These are phyloP conservation scores for Elaeagnus macrophylla DNA, from an alignment of 306 rosid species.

Conservation along the genomic window DNA sequence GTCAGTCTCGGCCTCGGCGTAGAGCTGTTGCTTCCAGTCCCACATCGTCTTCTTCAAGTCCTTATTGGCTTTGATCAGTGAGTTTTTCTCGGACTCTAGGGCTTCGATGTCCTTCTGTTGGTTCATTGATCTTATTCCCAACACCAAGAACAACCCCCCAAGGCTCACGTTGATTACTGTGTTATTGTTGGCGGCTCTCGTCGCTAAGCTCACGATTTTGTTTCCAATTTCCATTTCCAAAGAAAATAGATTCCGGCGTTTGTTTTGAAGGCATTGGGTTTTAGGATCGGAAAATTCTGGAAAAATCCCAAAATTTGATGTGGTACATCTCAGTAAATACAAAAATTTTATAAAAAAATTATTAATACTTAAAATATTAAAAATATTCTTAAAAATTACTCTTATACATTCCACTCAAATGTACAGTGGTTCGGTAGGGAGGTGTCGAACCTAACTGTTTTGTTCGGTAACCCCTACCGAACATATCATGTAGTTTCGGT, in stretches of 20 bases:
- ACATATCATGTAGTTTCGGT: too few species aligned
- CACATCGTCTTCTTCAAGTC: conserved; percentile 53
- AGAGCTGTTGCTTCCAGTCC: conserved; percentile 83
- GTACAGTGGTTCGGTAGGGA: too few species aligned
- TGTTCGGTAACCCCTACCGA: too few species aligned
- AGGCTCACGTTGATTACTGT: conserved; percentile 45
- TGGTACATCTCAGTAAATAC: too few species aligned
- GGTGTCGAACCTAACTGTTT: too few species aligned
- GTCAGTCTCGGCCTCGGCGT: conserved; percentile 44
- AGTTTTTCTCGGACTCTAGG: conserved; percentile 59
- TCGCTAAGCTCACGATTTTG: conserved; percentile 30
- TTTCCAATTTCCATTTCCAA: conserved; percentile 44
- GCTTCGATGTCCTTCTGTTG: conserved; percentile 59
- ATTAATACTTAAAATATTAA: too few species aligned
- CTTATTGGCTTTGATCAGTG: conserved; percentile 56
- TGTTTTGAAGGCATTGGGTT: background rate
- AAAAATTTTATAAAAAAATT: too few species aligned
- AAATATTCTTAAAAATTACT: too few species aligned
- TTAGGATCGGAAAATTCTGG: too few species aligned
- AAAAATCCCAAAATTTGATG: too few species aligned
- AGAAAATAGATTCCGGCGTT: background rate
- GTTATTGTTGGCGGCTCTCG: conserved; percentile 44
- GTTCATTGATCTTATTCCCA: conserved; percentile 39
- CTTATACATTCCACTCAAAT: too few species aligned
- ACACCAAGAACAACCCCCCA: conserved; percentile 37